A percentile compares a stretch with the other conserved stretches of the same genome.
phyloP scores from a whole-genome alignment of 768 basidiomycete species.

The Lepiota venenata region DNA sequence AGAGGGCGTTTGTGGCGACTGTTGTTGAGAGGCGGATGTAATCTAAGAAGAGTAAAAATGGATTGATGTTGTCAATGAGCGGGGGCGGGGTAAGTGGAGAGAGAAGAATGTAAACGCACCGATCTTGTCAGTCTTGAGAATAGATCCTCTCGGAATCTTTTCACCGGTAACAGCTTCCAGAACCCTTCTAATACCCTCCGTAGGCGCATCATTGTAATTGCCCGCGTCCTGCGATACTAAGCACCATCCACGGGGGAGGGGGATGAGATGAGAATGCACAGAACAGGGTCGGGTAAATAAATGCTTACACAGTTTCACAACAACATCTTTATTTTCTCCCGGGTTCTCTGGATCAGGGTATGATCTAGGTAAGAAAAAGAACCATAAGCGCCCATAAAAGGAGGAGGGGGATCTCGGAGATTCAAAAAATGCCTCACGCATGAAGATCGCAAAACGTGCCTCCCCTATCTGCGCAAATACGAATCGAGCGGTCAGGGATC shows the following conservation, averaged over 20 bases:
- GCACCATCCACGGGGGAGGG: conserved; percentile 2
- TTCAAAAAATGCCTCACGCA: too few relatives aligned
- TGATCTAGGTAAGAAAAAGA: conserved; percentile 39
- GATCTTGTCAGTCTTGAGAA: conserved; percentile 77
- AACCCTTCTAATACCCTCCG: conserved; percentile 87
- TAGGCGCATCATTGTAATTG: conserved; percentile 91
- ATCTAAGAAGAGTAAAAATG: conserved; percentile 53
- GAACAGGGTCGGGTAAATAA: too few relatives aligned
- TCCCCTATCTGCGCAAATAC: conserved; percentile 85
- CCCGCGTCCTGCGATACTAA: conserved; percentile 85
- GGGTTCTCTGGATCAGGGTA: conserved; percentile 68
- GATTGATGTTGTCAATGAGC: background rate
- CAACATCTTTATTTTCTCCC: conserved; percentile 65
- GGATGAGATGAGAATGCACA: too few relatives aligned
- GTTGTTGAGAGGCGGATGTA: conserved; percentile 93
- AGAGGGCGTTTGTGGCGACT: conserved; percentile 92
- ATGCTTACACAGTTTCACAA: conserved; percentile 88
- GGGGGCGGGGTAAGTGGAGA: background rate
- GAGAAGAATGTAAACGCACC: conserved; percentile 38
- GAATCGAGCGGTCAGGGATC: conserved; percentile 73
- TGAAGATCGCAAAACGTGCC: conserved; percentile 93
- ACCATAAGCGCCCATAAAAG: background rate
- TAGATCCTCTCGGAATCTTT: conserved; percentile 59
- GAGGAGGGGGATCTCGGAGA: too few relatives aligned
- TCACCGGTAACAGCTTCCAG: conserved; percentile 74